Evolutionary conservation across 768 basidiomycete species (phyloP).

Genomic region (Boletus vinaceobasis): DNA sequence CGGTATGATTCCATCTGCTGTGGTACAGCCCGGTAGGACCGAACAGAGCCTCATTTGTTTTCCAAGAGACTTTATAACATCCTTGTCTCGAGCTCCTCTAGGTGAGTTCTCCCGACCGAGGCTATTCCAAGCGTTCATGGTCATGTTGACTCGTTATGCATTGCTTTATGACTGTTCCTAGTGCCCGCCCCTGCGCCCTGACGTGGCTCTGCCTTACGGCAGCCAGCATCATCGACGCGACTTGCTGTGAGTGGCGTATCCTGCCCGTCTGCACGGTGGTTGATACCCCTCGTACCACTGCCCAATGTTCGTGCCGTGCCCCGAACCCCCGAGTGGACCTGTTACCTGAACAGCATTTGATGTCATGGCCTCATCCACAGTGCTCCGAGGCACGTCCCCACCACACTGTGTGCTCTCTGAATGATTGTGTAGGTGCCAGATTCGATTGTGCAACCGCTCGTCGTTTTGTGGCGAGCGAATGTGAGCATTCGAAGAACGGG

Average conservation of each 20-base stretch:
- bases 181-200: not conserved
- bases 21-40: not conserved
- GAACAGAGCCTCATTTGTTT: not conserved
- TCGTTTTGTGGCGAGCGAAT: not conserved
- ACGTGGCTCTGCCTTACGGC: not conserved
- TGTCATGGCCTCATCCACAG: not conserved
- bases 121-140: not conserved
- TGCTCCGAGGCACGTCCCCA: not conserved
- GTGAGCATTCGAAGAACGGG: not conserved
- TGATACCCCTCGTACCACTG: not conserved
- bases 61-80: not conserved
- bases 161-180: not conserved
- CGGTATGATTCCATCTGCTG: too few species aligned
- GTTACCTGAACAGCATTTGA: not conserved
- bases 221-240: not conserved
- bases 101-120: not conserved
- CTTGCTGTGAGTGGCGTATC: not conserved
- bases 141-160: not conserved
- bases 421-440: not conserved
- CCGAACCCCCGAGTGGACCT: too few species aligned
- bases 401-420: not conserved
- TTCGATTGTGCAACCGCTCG: not conserved
- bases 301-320: not conserved
- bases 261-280: not conserved
- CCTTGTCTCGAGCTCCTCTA: not conserved